These are phyloP conservation scores for Tolypocladium album DNA, from an alignment of 2,329 filamentous ascomycete genomes.

Conservation along the genomic window DNA sequence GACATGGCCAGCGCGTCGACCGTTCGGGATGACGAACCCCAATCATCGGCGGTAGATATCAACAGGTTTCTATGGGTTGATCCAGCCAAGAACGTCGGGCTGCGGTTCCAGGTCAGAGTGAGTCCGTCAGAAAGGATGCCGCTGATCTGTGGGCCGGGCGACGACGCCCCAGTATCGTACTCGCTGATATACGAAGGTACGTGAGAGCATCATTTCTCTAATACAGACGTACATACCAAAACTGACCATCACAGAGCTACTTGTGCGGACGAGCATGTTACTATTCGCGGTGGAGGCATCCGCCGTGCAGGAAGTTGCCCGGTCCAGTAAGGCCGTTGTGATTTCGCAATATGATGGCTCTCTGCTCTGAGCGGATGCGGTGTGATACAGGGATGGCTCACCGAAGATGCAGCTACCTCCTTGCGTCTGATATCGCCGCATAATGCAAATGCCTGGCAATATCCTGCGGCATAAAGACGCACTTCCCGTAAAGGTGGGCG, in stretches of 20 bases:
- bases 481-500: neutral
- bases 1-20: slow-evolving; percentile 17
- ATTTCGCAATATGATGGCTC: slow-evolving; percentile 29
- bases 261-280: slow-evolving; percentile 53
- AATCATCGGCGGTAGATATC: slow-evolving; percentile 1
- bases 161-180: slow-evolving; percentile 60
- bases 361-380: neutral
- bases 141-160: slow-evolving; percentile 44
- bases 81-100: slow-evolving; percentile 48
- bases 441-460: neutral
- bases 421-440: neutral
- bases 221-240: neutral
- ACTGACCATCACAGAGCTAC: slow-evolving; percentile 42
- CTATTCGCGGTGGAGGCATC: slow-evolving; percentile 57
- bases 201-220: slow-evolving; percentile 7
- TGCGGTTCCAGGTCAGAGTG: slow-evolving; percentile 50
- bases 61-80: slow-evolving; percentile 57
- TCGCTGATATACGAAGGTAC: slow-evolving; percentile 62
- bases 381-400: neutral
- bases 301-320: slow-evolving; percentile 45
- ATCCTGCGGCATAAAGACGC: neutral
- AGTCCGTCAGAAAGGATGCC: slow-evolving; percentile 30
- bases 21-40: neutral
- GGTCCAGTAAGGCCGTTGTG: slow-evolving; percentile 56
- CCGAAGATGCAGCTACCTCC: neutral